Base-by-base conservation (phyloP, 371 early-diverging fungal species). In the Mycotypha africana region DNA sequence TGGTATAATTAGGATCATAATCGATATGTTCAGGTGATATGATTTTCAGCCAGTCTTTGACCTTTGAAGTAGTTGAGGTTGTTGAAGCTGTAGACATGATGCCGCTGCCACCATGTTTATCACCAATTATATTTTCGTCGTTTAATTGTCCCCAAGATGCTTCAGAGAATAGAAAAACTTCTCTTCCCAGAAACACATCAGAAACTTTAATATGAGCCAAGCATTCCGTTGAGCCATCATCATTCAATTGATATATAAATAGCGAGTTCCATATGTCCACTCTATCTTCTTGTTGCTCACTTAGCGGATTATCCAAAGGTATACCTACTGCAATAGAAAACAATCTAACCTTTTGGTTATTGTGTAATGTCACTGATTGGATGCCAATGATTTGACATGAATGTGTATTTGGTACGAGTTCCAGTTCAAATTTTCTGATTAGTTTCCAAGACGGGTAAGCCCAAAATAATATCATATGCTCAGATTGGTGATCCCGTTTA, bases 381-480 rank as follows among this genome's bases (percentile, higher is more conserved):
- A 63, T 55, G 10, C 60, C 64, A 15, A 55, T 49, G 19, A 63
- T 54, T 28, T 63, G 64, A 28, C 64, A 63, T 14, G 49, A 47
- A 11, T 56, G 25, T 15, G 43, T 46, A 16, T 49, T 42, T 9
- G 60, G 64, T 17, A 37, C 38, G 23, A 63, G 43, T 8, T 47
- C 52, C n/a, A 63, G 33, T 25, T 63, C 60, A 42, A 63, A 60
- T 1, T 42, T 38, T n/a, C 60, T 30, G 9, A 52, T 59, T 2
- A 56, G 33, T 15, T 49, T 48, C 64, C 64, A 63, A 15, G 56
- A 59, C 2, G 64, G 64, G 17, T 63, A 63, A 16, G 51, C 53
- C 64, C 64, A 63, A n/a, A 63, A 63, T 11, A 63, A 38, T 1
- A 63, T 59, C n/a, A 53, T 54, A 30, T 63, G 64, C 11, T 63